A percentile compares a stretch with the other conserved stretches of the same genome.
phyloP scores from a whole-genome alignment of 2,329 filamentous ascomycete genomes.

The Chlorencoelia australis region DNA sequence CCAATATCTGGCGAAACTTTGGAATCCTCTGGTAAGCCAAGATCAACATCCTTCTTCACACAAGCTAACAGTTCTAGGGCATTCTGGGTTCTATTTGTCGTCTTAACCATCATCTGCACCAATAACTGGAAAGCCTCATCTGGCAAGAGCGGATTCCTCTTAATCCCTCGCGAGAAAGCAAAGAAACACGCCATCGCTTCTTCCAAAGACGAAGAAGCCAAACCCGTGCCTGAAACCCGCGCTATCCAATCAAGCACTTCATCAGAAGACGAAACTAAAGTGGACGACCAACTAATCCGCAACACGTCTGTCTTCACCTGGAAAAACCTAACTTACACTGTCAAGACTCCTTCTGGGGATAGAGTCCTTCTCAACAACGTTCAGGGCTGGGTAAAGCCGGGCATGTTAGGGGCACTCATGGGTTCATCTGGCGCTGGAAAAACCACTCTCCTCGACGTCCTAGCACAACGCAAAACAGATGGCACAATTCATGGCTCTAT shows the following conservation, averaged over 20 bases:
- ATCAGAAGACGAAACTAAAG: conserved; percentile 25
- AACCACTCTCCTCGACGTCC: conserved; percentile 76
- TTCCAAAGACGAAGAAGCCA: conserved; percentile 40
- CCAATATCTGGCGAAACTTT: conserved; percentile 49
- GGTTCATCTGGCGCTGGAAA: conserved; percentile 67
- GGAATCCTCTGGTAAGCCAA: conserved; percentile 52
- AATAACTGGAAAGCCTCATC: conserved; percentile 43
- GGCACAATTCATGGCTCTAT: conserved; percentile 82
- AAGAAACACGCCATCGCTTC: conserved; percentile 28
- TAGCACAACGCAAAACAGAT: conserved; percentile 79
- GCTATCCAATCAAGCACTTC: conserved; percentile 6
- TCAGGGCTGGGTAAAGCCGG: conserved; percentile 51
- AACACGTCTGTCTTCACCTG: conserved; percentile 66
- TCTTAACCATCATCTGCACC: conserved; percentile 47
- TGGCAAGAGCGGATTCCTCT: conserved; percentile 42
- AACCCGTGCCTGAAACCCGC: conserved; percentile 15
- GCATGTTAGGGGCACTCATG: conserved; percentile 52
- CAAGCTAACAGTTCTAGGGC: no score
- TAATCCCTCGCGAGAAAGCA: conserved; percentile 52
- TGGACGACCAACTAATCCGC: conserved; percentile 39
- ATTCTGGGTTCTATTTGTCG: conserved; percentile 51
- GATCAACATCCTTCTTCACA: no score
- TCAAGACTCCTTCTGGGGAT: conserved; percentile 50
- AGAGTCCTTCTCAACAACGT: conserved; percentile 59
- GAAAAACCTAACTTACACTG: conserved; percentile 60